phyloP scores from a whole-genome alignment of 371 early-diverging fungal species.

The Capillidium rhysosporum region DNA sequence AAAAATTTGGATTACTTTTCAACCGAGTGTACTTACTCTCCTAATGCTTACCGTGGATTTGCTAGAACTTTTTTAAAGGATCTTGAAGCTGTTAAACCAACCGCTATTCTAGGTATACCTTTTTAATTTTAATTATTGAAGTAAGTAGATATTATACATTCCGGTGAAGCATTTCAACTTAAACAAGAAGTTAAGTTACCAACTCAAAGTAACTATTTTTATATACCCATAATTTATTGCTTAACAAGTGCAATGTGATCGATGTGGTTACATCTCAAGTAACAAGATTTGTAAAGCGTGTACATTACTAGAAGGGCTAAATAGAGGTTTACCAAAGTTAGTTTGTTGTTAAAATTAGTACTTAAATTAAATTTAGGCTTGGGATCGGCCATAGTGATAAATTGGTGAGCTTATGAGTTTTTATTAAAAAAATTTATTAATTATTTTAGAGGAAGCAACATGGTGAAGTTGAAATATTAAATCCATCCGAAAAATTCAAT shows the following conservation, averaged over 20 bases:
- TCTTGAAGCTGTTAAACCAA: constrained; percentile 84
- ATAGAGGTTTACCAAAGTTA: constrained; percentile 63
- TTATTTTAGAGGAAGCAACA: too few species aligned
- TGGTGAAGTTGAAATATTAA: too few species aligned
- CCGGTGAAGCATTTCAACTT: constrained; percentile 76
- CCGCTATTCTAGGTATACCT: constrained; percentile 62
- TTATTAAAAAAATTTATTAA: too few species aligned
- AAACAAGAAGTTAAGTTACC: constrained; percentile 46
- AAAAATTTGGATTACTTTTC: constrained; percentile 98
- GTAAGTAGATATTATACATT: constrained; percentile 66
- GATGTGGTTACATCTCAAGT: constrained; percentile 91
- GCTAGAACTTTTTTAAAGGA: constrained; percentile 95
- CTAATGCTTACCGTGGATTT: constrained; percentile 95
- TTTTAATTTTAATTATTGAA: not conserved
- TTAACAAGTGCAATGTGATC: constrained; percentile 34
- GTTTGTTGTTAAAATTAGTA: not conserved
- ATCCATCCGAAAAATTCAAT: too few species aligned
- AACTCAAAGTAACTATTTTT: constrained; percentile 14
- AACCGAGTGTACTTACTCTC: constrained; percentile 99
- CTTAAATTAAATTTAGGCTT: not conserved
- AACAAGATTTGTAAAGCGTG: constrained; percentile 89
- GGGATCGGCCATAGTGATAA: not conserved
- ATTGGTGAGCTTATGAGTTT: not conserved
- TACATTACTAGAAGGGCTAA: constrained; percentile 78
- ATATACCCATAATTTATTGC: not conserved